Base-by-base conservation (phyloP, 495 filamentous ascomycete species). In the Cercophora scortea region DNA sequence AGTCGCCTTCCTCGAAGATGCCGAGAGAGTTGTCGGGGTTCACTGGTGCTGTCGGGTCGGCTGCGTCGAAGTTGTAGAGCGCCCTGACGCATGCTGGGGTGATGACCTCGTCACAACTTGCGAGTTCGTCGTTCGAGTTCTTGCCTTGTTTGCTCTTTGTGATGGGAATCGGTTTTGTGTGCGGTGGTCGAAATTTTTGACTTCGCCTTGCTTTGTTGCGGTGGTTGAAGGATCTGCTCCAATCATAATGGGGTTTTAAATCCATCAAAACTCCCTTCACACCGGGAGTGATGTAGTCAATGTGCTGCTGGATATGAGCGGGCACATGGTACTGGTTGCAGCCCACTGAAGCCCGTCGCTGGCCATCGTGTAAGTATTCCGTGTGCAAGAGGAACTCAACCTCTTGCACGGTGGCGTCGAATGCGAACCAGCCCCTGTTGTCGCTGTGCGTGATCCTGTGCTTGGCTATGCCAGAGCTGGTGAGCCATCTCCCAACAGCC, bases 231-330 rank as follows among this genome's bases (percentile, higher is more conserved):
- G 36, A 38, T 38, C 13, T 38, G 36, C 36, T 38, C 25, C 25
- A 25, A n/a, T n/a, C n/a, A n/a, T n/a, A n/a, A 25, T 25, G 25
- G 5, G 25, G 25, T 8, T 13, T 13, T 7, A 38, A 11, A 8
- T 38, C 36, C 36, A 38, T 38, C 10, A 38, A 8, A 38, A 13
- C 36, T 3, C 10, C 36, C 36, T 38, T 38, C 10, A 38, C 36
- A 38, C 36, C 36, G 0, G 79, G 77, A 1, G 71, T 80, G 40
- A 81, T 69, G 49, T 76, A 78, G 65, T 84, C 80, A 38, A 83
- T 64, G 53, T 82, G 76, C 8, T 64, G 56, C 19, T 71, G 66
- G 16, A 82, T 51, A 40, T 74, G 68, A 10, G 67, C 53, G 4
- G 80, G 79, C 12, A 83, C 60, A 45, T 78, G 73, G 52, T 82